Percentiles rank a stretch among this genome's conserved stretches.
phyloP scores from a whole-genome alignment of 768 basidiomycete genomes.

The Imleria badia region DNA sequence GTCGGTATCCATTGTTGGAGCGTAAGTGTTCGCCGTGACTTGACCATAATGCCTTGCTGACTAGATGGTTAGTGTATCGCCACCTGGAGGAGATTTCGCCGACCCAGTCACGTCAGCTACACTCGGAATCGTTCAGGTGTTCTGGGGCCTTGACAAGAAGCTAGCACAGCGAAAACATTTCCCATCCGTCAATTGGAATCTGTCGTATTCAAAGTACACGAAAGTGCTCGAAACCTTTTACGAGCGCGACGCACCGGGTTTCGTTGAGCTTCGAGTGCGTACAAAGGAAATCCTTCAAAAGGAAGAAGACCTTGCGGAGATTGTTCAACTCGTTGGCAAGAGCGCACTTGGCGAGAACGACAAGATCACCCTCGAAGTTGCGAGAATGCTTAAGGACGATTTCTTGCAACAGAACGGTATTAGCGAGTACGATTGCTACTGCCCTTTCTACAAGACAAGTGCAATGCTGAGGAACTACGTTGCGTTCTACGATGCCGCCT shows the following conservation, averaged over 20 bases:
- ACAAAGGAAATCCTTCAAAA: conserved; percentile 98
- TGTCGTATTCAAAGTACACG: conserved; percentile 99
- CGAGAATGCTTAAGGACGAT: conserved; percentile 95
- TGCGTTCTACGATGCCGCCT: conserved; percentile 87
- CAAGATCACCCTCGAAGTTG: conserved; percentile 98
- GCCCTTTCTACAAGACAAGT: conserved; percentile 98
- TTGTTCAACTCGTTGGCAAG: conserved; percentile 99
- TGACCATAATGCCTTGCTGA: conserved; percentile 4
- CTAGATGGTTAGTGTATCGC: conserved; percentile 71
- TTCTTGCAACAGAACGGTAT: conserved; percentile 99
- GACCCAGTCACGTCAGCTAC: conserved; percentile 98
- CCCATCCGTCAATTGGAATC: conserved; percentile 99
- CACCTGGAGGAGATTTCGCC: conserved; percentile 98
- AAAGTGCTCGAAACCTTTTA: conserved; percentile 93
- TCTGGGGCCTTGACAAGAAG: conserved; percentile 99
- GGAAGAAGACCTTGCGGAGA: conserved; percentile 97
- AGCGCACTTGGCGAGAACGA: conserved; percentile 95
- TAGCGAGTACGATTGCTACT: conserved; percentile 95
- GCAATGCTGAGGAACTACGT: conserved; percentile 96
- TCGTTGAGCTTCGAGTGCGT: conserved; percentile 86
- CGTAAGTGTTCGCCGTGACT: conserved; percentile 59
- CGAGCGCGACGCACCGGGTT: conserved; percentile 88
- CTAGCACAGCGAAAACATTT: conserved; percentile 99
- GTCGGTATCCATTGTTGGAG: conserved; percentile 98
- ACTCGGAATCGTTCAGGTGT: conserved; percentile 97